A percentile compares a stretch with the other conserved stretches of the same genome.
phyloP scores from a whole-genome alignment of 495 filamentous ascomycete genomes.

The Penicillium cataractarum region DNA sequence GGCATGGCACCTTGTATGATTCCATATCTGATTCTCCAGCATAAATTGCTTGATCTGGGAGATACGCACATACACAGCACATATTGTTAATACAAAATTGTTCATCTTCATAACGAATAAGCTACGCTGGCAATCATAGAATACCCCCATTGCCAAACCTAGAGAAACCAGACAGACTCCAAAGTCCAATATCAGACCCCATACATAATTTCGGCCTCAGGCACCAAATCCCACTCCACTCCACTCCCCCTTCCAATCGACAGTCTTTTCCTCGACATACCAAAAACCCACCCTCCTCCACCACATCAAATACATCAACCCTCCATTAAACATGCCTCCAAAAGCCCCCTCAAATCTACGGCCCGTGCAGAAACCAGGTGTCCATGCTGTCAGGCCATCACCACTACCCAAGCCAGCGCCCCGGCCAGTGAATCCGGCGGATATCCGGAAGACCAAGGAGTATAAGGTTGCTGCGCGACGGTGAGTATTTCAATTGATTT shows the following conservation, averaged over 20 bases:
- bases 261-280: background rate
- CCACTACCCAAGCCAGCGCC: conserved; percentile 7
- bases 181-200: background rate
- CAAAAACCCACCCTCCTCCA: background rate
- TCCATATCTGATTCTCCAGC: background rate
- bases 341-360: background rate
- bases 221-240: background rate
- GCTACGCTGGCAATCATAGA: background rate
- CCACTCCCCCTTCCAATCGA: background rate
- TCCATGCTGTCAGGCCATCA: background rate
- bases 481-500: conserved; percentile 11
- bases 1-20: background rate
- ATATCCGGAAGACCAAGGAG: conserved; percentile 35
- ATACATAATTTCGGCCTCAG: background rate
- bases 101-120: background rate
- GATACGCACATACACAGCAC: background rate
- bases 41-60: background rate
- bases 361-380: background rate
- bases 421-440: conserved; percentile 16
- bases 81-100: background rate
- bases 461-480: conserved; percentile 34
- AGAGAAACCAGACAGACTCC: background rate
- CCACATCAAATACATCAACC: background rate
- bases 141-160: too few species aligned
- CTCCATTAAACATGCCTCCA: background rate